Evolutionary conservation across 805 yeast species (phyloP).

Genomic region (Teunomyces pallodes): DNA sequence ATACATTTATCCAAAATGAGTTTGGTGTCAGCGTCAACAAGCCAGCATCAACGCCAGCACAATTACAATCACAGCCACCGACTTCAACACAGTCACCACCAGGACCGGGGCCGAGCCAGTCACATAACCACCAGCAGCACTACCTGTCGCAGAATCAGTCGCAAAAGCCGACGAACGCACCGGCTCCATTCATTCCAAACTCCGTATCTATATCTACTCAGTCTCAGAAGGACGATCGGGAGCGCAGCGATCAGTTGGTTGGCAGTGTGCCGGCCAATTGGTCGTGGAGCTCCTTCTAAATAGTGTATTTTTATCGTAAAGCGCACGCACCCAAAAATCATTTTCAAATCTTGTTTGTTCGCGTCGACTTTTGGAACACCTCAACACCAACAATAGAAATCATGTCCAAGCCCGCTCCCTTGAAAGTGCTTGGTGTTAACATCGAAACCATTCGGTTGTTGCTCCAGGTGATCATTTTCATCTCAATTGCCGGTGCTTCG

Average conservation of each 20-base stretch:
- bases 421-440: constrained; percentile 14
- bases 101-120: background rate
- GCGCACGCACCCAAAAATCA: background rate
- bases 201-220: background rate
- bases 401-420: constrained; percentile 7
- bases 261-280: constrained; percentile 70
- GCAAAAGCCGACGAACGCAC: background rate
- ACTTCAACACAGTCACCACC: background rate
- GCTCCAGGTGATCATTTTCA: constrained; percentile 64
- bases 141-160: background rate
- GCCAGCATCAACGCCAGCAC: background rate
- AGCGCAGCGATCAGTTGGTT: constrained; percentile 40
- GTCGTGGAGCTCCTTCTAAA: constrained; percentile 73
- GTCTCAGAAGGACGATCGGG: background rate
- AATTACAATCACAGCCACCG: background rate
- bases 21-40: constrained; percentile 28
- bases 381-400: background rate
- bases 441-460: constrained; percentile 42
- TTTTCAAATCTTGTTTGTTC: background rate
- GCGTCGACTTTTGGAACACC: background rate
- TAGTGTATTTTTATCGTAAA: background rate
- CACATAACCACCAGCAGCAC: background rate
- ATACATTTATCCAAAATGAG: constrained; percentile 43
- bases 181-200: background rate
- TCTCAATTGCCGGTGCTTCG: constrained; percentile 86